Base-by-base conservation (phyloP, 345 rosid genomes). In the Orychophragmus violaceus region DNA sequence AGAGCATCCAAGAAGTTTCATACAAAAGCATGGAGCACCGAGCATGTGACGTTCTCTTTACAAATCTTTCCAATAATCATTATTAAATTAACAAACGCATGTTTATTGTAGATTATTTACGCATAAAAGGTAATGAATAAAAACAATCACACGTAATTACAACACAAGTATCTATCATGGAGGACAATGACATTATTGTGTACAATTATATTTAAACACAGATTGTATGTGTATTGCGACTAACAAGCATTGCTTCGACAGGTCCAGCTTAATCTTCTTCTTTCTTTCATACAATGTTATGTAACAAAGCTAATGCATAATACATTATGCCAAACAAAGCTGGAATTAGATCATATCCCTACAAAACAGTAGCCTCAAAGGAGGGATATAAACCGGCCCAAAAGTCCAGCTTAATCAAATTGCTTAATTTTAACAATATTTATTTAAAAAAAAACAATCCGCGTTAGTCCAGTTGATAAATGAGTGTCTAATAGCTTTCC, bases 1-100 rank as follows among this genome's bases (percentile, higher is more conserved):
- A 22, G 68, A 49, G 71, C 52, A 74, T 32, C 77, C 68, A 74
- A 52, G 77, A 74, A 74, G 69, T 64, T 74, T 74, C 77, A 27
- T 13, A 25, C 50, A 44, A 44, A 66, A 24, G 68, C 72, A 57
- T 59, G 62, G 17, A 51, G 57, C 72, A 57, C 51, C 56, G 17
- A 51, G 57, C 73, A 74, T 74, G 77, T 74, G 72, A 60, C 62
- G 21, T 30, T 30, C 42, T 33, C 54, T 55, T 25, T 14, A 39
- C 42, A 14, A 28, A 25, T 51, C 44, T 39, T n/a, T 39, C 44
- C n/a, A 60, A 28, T 59, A 68, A 33, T 32, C 6, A 13, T 32
- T 45, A 61, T 44, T 41, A 27, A 52, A 18, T 45, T 64, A 17
- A 8, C 19, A 49, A 62, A 41, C 46, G 24, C 19, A 44, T 62